Conservation (phyloP, 106 monocot species). For the Acanthochlamys bracteata region DNA sequence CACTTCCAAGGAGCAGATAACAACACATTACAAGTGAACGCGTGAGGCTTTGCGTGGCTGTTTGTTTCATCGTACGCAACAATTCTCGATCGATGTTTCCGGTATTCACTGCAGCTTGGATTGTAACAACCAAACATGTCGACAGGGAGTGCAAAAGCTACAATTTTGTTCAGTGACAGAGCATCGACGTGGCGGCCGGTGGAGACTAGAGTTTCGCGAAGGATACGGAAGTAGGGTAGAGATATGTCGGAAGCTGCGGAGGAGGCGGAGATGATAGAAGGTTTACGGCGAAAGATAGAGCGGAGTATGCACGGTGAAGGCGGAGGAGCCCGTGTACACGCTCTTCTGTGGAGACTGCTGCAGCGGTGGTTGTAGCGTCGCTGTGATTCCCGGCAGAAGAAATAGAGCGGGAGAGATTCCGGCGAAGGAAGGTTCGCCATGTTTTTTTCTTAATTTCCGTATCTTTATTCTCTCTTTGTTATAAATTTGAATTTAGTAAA, state of each 20-base stretch:
- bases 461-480: no score
- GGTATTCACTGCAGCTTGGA: constrained; percentile 33
- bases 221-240: constrained; percentile 16
- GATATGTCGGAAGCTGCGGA: constrained; percentile 14
- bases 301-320: no score
- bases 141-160: constrained; percentile 10
- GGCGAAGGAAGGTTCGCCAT: no score
- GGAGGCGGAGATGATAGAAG: constrained; percentile 3
- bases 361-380: no score
- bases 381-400: no score
- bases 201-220: constrained; percentile 45
- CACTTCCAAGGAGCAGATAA: constrained; percentile 52
- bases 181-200: constrained; percentile 25
- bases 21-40: constrained; percentile 58
- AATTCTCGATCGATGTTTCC: constrained; percentile 25
- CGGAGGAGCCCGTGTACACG: no score
- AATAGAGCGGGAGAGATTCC: no score
- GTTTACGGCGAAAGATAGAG: no score
- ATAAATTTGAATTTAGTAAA: no score
- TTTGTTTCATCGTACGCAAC: constrained; percentile 16
- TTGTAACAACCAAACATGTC: constrained; percentile 50
- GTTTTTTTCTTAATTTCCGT: no score
- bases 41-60: constrained; percentile 9
- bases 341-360: no score
- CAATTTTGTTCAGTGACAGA: constrained; percentile 12